Conservation (phyloP, 2,329 filamentous ascomycete genomes). For the Erysiphe neolycopersici region DNA sequence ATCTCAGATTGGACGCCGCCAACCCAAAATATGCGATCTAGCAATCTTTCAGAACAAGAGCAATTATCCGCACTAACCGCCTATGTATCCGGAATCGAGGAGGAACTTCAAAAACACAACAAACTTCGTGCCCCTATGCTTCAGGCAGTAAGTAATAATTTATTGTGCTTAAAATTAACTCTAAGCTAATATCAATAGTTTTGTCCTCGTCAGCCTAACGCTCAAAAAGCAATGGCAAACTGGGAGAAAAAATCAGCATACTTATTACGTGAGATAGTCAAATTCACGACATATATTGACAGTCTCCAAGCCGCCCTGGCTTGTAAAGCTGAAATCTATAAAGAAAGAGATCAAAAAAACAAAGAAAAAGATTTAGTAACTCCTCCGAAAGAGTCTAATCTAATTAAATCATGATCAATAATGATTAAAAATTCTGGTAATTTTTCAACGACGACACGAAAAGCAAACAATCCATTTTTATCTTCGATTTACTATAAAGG, state of each 20-base stretch:
- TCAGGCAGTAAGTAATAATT: slow-evolving; percentile 31
- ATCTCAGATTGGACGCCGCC: slow-evolving; percentile 80
- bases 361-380: neutral
- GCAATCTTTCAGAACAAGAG: slow-evolving; percentile 49
- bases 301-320: slow-evolving; percentile 43
- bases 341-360: slow-evolving; percentile 21
- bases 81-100: slow-evolving; percentile 69
- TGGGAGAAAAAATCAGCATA: slow-evolving; percentile 95
- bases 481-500: too few species aligned
- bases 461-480: too few species aligned
- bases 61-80: slow-evolving; percentile 48
- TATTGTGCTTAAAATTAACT: neutral
- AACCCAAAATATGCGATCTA: slow-evolving; percentile 69
- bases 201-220: slow-evolving; percentile 58
- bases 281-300: slow-evolving; percentile 89
- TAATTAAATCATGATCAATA: too few species aligned
- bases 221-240: slow-evolving; percentile 66
- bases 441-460: too few species aligned
- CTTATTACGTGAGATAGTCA: slow-evolving; percentile 77
- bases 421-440: too few species aligned
- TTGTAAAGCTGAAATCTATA: slow-evolving; percentile 41
- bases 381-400: too few species aligned
- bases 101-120: slow-evolving; percentile 68
- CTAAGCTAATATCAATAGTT: slow-evolving; percentile 22
- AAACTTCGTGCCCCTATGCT: slow-evolving; percentile 68